Evolutionary conservation across 208 protist species (phyloP), one percentile per base, ranked within the genome.

Genomic region (Wallacemonas sp.): DNA sequence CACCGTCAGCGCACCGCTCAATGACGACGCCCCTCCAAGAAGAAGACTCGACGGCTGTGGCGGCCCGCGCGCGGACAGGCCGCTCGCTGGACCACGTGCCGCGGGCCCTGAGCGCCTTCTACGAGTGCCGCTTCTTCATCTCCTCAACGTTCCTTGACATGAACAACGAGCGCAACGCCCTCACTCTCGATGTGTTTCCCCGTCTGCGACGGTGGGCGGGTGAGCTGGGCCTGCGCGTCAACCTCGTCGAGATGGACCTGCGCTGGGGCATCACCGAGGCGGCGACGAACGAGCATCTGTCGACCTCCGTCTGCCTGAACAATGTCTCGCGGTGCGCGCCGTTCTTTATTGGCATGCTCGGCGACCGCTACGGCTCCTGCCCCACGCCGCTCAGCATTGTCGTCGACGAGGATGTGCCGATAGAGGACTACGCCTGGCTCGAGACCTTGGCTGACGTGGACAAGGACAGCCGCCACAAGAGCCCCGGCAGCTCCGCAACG

Each of bases 141-240:
- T 98, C 91, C 7, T 98, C 95, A 12, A 99, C 97, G 3, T 99
- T 99, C 70, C 67, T 93, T 11, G 97, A 99, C 82, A 98, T 99
- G 95, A 92, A 98, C 65, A 97, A 93, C 76, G 97, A 99, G 81
- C 87, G 97, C 50, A 95, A 98, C 70, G 74, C 93, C 12, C 77
- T 99, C 31, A 81, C 87, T 0, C 73, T 93, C n/a, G 79, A 93
- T 33, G 84, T 99, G 16, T 98, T 99, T 52, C 97, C 97, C 3
- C 88, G 89, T 16, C 70, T 98, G 14, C 82, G 95, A 18, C 80
- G 91, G 20, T 93, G 87, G 84, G 88, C 73, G 18, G 77, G 73
- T 12, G 78, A 84, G 28, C 48, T 22, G 0, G 84, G 83, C 12
- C 20, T 93, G 26, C 83, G 81, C 52, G 80, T 97, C 25, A 86